phyloP scores from a whole-genome alignment of 768 basidiomycete species.

The Leccinum imitatum region DNA sequence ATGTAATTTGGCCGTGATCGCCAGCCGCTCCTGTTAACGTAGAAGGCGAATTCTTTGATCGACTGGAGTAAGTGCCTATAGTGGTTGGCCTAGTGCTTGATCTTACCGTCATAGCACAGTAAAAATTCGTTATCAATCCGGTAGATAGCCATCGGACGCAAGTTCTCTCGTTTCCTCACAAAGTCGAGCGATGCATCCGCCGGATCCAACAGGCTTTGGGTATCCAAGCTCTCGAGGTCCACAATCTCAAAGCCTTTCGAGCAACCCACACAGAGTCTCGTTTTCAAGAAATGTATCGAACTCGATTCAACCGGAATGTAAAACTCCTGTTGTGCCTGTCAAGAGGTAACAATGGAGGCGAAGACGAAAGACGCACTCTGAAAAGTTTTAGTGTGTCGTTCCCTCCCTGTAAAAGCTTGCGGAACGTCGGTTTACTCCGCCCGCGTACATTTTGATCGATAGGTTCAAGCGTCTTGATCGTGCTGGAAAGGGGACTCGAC shows the following conservation, averaged over 20 bases:
- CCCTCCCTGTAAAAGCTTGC: conserved; percentile 89
- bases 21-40: conserved; percentile 96
- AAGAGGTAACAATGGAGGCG: neutral
- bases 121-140: conserved; percentile 96
- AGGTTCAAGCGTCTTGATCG: conserved; percentile 96
- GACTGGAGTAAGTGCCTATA: conserved; percentile 8
- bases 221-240: conserved; percentile 94
- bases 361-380: conserved; percentile 53
- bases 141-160: conserved; percentile 95
- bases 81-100: neutral
- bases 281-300: conserved; percentile 96
- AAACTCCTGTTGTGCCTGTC: conserved; percentile 29
- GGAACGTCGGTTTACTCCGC: conserved; percentile 86
- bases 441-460: conserved; percentile 86
- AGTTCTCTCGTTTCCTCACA: conserved; percentile 83
- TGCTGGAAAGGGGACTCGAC: conserved; percentile 90
- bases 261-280: conserved; percentile 95
- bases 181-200: conserved; percentile 90
- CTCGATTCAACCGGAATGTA: conserved; percentile 97
- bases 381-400: conserved; percentile 92
- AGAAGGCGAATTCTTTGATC: conserved; percentile 90
- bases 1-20: conserved; percentile 89
- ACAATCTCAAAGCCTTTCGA: conserved; percentile 98
- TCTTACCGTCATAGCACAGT: conserved; percentile 93
- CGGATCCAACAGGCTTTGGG: conserved; percentile 93